Evolutionary conservation across 2,329 filamentous ascomycete genomes (phyloP), one percentile per base, ranked within the genome.

Genomic region (Lachnellula occidentalis): DNA sequence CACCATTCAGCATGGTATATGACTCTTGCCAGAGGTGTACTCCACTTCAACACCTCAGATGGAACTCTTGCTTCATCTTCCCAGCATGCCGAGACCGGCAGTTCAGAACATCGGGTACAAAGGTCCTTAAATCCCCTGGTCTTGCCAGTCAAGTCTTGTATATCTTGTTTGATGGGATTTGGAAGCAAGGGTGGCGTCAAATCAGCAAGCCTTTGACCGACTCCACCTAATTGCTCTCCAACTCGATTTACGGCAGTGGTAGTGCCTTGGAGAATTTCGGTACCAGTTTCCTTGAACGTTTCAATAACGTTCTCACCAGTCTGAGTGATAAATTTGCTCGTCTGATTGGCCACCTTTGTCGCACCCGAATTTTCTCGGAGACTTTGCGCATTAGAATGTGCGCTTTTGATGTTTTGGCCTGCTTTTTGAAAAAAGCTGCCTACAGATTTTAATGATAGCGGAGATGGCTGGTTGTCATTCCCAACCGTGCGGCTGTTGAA

Each of bases 71-170:
- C 46, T 36, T 48, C 46, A 37, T 48, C 46, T 48, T 48, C 27
- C 46, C 46, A 48, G 34, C 46, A 48, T 48, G 46, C 46, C 46
- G 46, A 48, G 31, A 48, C 46, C 34, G 46, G 46, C 14, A 48
- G 34, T 37, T 48, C 46, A 21, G 46, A 36, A 36, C 46, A 48
- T 37, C 34, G n/a, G 27, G 46, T 37, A 37, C 46, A 48, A 34
- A 48, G 31, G 17, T 48, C 27, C 21, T 21, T 19, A 48, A 21
- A 19, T 36, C 46, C 46, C n/a, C 37, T 36, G 17, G 31, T 37
- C 22, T 48, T 48, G n/a, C 31, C 46, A 22, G 46, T 36, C 46
- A 48, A 36, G 31, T 48, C 46, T 48, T 48, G 27, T 37, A 48
- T 36, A 37, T 48, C 46, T 34, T 48, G 46, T 48, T 22, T 48